Evolutionary conservation across 805 yeast species (phyloP).

Genomic region (Starmerella scarabaei): DNA sequence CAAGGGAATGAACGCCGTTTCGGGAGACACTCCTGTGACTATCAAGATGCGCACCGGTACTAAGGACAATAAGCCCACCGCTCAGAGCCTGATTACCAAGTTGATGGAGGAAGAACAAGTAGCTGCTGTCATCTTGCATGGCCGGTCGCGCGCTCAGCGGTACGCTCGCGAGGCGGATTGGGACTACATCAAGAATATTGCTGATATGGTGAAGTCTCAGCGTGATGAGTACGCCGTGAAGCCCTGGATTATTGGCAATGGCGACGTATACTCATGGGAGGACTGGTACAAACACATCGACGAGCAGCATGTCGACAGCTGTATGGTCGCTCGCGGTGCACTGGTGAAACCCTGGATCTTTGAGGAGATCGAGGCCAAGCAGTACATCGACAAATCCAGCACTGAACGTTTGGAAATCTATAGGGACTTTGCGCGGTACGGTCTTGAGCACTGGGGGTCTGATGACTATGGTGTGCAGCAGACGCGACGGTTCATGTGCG

Average conservation of each 20-base stretch:
- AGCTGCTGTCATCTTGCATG: constrained; percentile 87
- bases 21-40: constrained; percentile 86
- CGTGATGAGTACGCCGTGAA: constrained; percentile 46
- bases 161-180: constrained; percentile 87
- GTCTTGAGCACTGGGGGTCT: constrained; percentile 94
- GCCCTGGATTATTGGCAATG: constrained; percentile 84
- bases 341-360: constrained; percentile 97
- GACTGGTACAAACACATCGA: constrained; percentile 72
- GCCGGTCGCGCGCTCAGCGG: constrained; percentile 91
- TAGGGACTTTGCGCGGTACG: constrained; percentile 56
- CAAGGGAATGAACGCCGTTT: constrained; percentile 75
- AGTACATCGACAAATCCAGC: constrained; percentile 82
- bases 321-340: constrained; percentile 97
- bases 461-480: constrained; percentile 87
- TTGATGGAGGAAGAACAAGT: constrained; percentile 67
- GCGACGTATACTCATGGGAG: constrained; percentile 74
- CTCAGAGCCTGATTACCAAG: constrained; percentile 59
- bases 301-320: constrained; percentile 68
- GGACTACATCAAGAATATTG: constrained; percentile 72
- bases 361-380: constrained; percentile 83
- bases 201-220: constrained; percentile 48
- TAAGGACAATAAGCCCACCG: constrained; percentile 73
- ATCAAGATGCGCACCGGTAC: constrained; percentile 89
- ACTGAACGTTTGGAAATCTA: constrained; percentile 73
- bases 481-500: constrained; percentile 85